Percentiles rank a stretch among this genome's conserved stretches.
Evolutionary conservation across 2,329 filamentous ascomycete genomes (phyloP).

Genomic region (Cercospora sp.): DNA sequence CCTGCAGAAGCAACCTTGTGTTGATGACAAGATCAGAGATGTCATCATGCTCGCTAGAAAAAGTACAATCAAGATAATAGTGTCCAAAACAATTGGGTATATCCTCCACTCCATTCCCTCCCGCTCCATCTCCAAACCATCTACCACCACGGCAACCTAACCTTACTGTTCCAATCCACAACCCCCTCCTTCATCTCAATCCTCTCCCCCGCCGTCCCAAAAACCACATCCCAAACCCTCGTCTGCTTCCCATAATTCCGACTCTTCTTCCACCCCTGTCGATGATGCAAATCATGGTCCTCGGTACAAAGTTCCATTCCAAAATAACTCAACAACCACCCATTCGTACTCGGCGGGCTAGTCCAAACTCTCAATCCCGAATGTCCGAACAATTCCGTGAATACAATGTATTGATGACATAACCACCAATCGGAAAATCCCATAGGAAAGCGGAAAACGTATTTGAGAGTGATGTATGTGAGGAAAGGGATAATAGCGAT

Average conservation of each 20-base stretch:
- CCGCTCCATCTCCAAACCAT: background rate
- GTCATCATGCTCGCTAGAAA: background rate
- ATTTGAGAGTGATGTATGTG: slow-evolving; percentile 41
- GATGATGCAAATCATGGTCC: slow-evolving; percentile 46
- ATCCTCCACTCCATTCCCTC: background rate
- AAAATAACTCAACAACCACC: slow-evolving; percentile 38
- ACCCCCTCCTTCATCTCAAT: slow-evolving; percentile 37
- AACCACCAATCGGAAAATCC: slow-evolving; percentile 52
- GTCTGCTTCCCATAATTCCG: slow-evolving; percentile 46
- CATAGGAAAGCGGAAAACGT: slow-evolving; percentile 44
- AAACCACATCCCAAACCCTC: slow-evolving; percentile 42
- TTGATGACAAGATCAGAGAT: background rate
- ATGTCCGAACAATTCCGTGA: slow-evolving; percentile 44
- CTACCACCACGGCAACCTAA: slow-evolving; percentile 7
- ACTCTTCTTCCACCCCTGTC: slow-evolving; percentile 41
- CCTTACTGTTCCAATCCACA: slow-evolving; percentile 19
- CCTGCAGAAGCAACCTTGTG: background rate
- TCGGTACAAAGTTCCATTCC: slow-evolving; percentile 45
- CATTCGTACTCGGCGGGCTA: slow-evolving; percentile 39
- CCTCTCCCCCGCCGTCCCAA: slow-evolving; percentile 37
- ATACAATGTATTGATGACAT: slow-evolving; percentile 49
- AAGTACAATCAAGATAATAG: background rate
- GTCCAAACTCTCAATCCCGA: slow-evolving; percentile 43
- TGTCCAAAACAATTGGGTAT: background rate
- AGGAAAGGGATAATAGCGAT: slow-evolving; percentile 45